These are phyloP conservation scores for Colletotrichum sidae DNA, from an alignment of 2,329 filamentous ascomycete species.

Conservation along the genomic window DNA sequence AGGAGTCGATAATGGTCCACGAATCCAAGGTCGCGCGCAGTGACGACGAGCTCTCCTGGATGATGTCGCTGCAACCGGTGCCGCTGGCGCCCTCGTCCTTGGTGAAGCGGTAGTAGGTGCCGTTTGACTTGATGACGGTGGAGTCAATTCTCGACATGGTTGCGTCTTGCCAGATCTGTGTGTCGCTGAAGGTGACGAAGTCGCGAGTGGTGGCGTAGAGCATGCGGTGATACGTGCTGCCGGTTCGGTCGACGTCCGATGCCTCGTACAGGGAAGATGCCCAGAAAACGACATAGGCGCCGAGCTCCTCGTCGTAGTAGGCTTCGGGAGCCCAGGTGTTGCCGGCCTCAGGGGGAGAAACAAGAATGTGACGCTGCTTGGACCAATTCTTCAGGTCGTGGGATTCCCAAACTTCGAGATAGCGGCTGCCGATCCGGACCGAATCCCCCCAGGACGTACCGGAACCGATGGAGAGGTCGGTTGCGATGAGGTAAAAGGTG, in stretches of 20 bases:
- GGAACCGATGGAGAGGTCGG: conserved; percentile 64
- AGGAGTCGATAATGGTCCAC: conserved; percentile 59
- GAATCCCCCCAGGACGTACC: conserved; percentile 64
- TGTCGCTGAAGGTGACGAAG: conserved; percentile 61
- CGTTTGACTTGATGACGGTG: conserved; percentile 57
- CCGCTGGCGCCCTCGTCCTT: conserved; percentile 62
- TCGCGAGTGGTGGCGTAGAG: conserved; percentile 62
- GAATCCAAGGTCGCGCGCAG: conserved; percentile 53
- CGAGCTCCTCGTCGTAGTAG: conserved; percentile 57
- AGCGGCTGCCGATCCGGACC: conserved; percentile 59
- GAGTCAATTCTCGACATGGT: conserved; percentile 64
- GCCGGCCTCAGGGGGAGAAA: conserved; percentile 61
- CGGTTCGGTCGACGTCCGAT: conserved; percentile 53
- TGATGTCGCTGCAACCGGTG: conserved; percentile 66
- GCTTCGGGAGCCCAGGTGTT: conserved; percentile 67
- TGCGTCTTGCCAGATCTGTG: conserved; percentile 63
- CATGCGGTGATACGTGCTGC: conserved; percentile 63
- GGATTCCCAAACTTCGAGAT: conserved; percentile 66
- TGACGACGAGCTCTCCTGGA: conserved; percentile 59
- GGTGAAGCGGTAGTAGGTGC: conserved; percentile 63
- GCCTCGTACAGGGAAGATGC: conserved; percentile 54
- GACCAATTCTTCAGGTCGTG: conserved; percentile 63
- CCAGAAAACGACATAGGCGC: conserved; percentile 60
- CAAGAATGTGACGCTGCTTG: conserved; percentile 59
- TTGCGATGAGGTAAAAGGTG: conserved; percentile 64